Evolutionary conservation across 257 asterid species (phyloP), one percentile per base, ranked within the genome.

Genomic region (Hygrophila difformis): DNA sequence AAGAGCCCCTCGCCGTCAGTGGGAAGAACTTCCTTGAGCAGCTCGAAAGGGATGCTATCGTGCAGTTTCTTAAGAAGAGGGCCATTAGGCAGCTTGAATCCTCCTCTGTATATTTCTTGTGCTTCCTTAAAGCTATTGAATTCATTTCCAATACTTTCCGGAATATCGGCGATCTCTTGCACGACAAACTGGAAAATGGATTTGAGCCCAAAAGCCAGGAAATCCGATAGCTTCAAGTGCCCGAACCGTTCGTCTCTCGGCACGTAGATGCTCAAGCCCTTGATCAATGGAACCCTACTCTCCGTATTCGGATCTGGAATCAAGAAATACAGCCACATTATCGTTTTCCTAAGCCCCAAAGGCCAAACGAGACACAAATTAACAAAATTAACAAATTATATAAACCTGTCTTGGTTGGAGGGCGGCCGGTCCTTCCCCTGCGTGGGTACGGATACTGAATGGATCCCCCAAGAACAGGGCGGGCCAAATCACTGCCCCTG

Each of bases 231-330:
- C 74, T 82, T 82, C 60, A 71, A 21, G 33, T 63, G 81, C 15
- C 83, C 78, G 33, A 82, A 82, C 0, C 74, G 69, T 55, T 82
- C 94, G 24, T 78, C 89, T 65, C 89, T 59, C 4, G 86, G 94
- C 1, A 78, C 81, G 13, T 76, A 82, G n/a, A 76, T 64, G 47
- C 62, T 75, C 43, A 78, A 63, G 61, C 78, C 69, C 58, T 53
- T 3, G 10, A 60, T 28, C 33, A 75, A 18, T 12, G 81, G 79
- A 13, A 79, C 47, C 46, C 79, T 58, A 18, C 81, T 79, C 61
- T 79, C 84, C 18, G 52, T 21, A 4, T 67, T 62, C 3, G 78
- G 73, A 69, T 75, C 89, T 68, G 71, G 21, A 19, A 44, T 15
- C 31, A 49, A 4, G 5, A 52, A n/a, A 35, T 9, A 8, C 7